phyloP scores from a whole-genome alignment of 805 yeast genomes.

The Lachancea quebecensis region DNA sequence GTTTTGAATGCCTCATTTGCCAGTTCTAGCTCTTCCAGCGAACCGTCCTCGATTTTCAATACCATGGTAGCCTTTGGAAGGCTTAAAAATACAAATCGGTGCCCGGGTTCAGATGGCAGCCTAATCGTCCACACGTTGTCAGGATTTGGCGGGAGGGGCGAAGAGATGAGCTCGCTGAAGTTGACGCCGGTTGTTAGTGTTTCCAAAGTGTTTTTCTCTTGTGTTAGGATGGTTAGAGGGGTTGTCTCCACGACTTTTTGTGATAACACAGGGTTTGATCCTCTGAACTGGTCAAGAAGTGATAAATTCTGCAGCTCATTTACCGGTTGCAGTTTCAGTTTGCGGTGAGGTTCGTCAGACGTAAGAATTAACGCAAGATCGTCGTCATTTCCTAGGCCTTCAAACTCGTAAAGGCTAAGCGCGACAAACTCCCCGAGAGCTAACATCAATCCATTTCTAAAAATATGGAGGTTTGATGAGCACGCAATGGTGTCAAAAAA shows the following conservation, averaged over 20 bases:
- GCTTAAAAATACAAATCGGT: constrained; percentile 21
- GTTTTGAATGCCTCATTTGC: constrained; percentile 67
- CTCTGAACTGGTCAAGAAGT: constrained; percentile 42
- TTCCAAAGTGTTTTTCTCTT: constrained; percentile 35
- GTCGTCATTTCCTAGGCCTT: constrained; percentile 59
- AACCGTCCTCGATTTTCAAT: constrained; percentile 33
- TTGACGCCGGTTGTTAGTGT: constrained; percentile 49
- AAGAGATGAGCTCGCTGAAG: constrained; percentile 56
- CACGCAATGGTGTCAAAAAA: constrained; percentile 75
- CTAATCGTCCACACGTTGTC: constrained; percentile 59
- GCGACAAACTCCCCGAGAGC: constrained; percentile 58
- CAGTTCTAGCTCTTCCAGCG: constrained; percentile 67
- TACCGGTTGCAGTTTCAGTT: constrained; percentile 24
- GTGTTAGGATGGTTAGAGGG: constrained; percentile 25
- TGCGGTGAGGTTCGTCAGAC: constrained; percentile 30
- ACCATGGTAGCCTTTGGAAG: constrained; percentile 21
- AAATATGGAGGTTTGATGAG: constrained; percentile 48
- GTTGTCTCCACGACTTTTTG: constrained; percentile 30
- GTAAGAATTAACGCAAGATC: constrained; percentile 29
- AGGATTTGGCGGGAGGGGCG: constrained; percentile 67
- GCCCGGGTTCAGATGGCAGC: constrained; percentile 26
- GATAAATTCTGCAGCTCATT: constrained; percentile 48
- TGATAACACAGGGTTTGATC: constrained; percentile 47
- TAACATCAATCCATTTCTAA: constrained; percentile 70
- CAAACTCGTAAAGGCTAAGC: constrained; percentile 71